phyloP scores from a whole-genome alignment of 2,329 filamentous ascomycete species.

The Botrytis fragariae region DNA sequence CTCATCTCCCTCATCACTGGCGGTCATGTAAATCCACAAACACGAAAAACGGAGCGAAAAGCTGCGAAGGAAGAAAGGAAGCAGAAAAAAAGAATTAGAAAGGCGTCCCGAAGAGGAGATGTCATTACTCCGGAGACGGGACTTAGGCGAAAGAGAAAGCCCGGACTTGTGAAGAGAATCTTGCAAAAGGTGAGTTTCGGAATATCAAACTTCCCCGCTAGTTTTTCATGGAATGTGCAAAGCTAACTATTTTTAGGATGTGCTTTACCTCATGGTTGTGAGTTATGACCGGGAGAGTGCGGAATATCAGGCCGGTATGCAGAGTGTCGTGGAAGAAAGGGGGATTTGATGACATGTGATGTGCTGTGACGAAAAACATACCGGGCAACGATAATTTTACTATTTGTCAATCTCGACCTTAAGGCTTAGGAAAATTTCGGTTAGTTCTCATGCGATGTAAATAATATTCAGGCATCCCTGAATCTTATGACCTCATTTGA shows the following conservation, averaged over 20 bases:
- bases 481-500: background rate
- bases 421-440: background rate
- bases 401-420: background rate
- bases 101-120: slow-evolving; percentile 21
- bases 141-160: slow-evolving; percentile 20
- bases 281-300: slow-evolving; percentile 29
- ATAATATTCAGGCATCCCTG: background rate
- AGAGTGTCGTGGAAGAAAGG: slow-evolving; percentile 3
- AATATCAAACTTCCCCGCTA: background rate
- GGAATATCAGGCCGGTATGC: slow-evolving; percentile 8
- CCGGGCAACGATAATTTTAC: background rate
- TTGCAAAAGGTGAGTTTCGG: slow-evolving; percentile 35
- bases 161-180: slow-evolving; percentile 32
- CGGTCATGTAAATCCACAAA: slow-evolving; percentile 40
- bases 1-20: slow-evolving; percentile 48
- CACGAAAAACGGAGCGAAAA: slow-evolving; percentile 1
- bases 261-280: slow-evolving; percentile 51
- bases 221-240: background rate
- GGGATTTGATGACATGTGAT: too few species aligned
- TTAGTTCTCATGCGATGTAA: background rate
- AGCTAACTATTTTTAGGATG: slow-evolving; percentile 39
- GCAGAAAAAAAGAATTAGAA: slow-evolving; percentile 14
- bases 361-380: background rate
- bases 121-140: slow-evolving; percentile 22
- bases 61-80: background rate